Base-by-base conservation (phyloP, 441 rosid genomes). In the Arabidopsis hybrid region DNA sequence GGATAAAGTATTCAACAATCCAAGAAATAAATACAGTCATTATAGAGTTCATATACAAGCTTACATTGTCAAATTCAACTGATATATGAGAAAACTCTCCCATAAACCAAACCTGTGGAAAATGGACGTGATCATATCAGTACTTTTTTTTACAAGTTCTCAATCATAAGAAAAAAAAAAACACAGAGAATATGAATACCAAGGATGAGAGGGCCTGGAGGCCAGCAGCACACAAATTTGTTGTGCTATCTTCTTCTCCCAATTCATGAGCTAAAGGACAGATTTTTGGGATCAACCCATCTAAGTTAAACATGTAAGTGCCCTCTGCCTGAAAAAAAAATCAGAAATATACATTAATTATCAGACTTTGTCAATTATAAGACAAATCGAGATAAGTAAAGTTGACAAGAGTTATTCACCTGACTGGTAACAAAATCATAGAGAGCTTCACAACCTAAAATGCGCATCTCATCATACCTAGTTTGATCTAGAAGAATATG, bases 251-350 rank as follows among this genome's bases (percentile, higher is more conserved):
- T 34, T 80, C 88, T 83, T 87, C 89, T 56, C 88, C 93, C 57
- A 70, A 46, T 78, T 88, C 88, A 62, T 84, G 88, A 70, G 88
- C 89, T 79, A 88, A 76, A 58, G 73, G 77, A 75, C 87, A 85
- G 4, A 88, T 83, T 67, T 88, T 88, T 42, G 91, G 88, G 75
- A 85, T 80, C 64, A 87, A 76, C 39, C 84, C 85, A 74, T 87
- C 93, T 79, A 85, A 79, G 82, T 88, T 88, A 78, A 88, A 87
- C 87, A 87, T 81, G 60, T 85, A 85, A 47, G 93, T 85, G 14
- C 87, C 89, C 47, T 87, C 93, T 71, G 79, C 71, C 93, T 87
- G 85, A 21, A 21, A 21, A 13, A 80, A 64, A 43, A 67, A 69
- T 63, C 39, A 77, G 60, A 26, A 53, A 38, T 18, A 43, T 52